These are phyloP conservation scores for Didymella lethalis DNA, from an alignment of 2,329 filamentous ascomycete genomes.

Conservation along the genomic window DNA sequence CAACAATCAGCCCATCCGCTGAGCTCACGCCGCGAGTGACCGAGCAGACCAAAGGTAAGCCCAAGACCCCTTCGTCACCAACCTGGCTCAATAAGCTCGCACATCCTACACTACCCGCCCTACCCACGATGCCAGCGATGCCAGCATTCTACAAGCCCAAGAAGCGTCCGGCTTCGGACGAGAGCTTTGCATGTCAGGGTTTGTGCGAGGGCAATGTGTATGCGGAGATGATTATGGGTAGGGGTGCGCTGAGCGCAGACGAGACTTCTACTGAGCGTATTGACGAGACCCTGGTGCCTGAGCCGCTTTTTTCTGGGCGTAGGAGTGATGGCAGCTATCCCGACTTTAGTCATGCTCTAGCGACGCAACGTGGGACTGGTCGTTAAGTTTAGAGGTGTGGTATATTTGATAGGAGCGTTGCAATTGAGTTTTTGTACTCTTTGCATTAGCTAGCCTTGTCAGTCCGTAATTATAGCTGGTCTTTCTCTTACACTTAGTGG, in stretches of 20 bases:
- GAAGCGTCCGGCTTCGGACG: constrained; percentile 27
- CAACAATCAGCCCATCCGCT: neutral
- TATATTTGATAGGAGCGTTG: too few species aligned
- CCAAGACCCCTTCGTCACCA: constrained; percentile 4
- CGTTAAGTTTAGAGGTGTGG: constrained; percentile 6
- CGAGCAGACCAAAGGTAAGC: constrained; percentile 5
- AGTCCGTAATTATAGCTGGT: neutral
- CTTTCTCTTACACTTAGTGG: neutral
- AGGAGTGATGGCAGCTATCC: neutral
- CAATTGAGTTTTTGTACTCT: neutral
- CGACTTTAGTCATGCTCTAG: neutral
- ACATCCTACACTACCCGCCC: constrained; percentile 4
- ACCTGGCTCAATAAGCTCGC: constrained; percentile 24
- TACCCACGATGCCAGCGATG: constrained; percentile 12
- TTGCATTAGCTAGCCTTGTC: neutral
- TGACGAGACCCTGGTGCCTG: constrained; percentile 4
- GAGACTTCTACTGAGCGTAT: too few species aligned
- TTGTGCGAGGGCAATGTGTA: constrained; percentile 1
- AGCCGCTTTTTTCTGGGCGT: constrained; percentile 20
- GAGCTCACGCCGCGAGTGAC: neutral
- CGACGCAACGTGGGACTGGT: neutral
- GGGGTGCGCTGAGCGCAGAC: neutral
- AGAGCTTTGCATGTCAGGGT: constrained; percentile 36
- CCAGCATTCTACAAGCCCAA: constrained; percentile 3
- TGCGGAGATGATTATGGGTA: neutral